Evolutionary conservation across 441 rosid species (phyloP), one percentile per base, ranked within the genome.

Genomic region (Brassica hybrid): DNA sequence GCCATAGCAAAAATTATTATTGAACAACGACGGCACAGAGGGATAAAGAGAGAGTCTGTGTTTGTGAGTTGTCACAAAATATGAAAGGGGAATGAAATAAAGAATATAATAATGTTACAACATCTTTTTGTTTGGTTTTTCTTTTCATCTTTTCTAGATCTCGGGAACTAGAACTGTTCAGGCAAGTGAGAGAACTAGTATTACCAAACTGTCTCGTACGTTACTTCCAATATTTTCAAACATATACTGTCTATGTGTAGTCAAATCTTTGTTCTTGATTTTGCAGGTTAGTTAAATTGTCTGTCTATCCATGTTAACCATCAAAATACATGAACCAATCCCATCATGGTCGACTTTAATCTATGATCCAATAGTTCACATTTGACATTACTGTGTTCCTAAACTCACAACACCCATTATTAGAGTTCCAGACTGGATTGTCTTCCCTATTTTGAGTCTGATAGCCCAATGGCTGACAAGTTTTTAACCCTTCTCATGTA

Each of bases 41-140:
- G 67, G 58, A 54, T 0, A 66, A 30, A 59, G 72, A 57, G 38
- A 67, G 57, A 66, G 71, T 60, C 10, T 60, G 73, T 61, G 59
- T 73, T 67, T 36, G 10, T 64, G 82, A 69, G 75, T 74, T 74
- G 82, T 79, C 82, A 79, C 61, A 30, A 69, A 63, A 54, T 13
- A 74, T 69, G 71, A 63, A 69, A 79, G 74, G 52, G 54, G 4
- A 63, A 73, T 27, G 65, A 27, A 64, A 74, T 41, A 62, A 74
- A 69, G 67, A 63, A 74, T 69, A 74, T 56, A 64, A 68, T 57
- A 41, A 32, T 32, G 36, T 32, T 74, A 56, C 43, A 1, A 18
- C 6, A 43, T 66, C 16, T 72, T 71, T 69, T 19, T 9, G 17
- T 18, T 67, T 66, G 36, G 36, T 7, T 34, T 1, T 72, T 73